Percentiles rank a stretch among this genome's conserved stretches.
Conservation (phyloP, 1,139 yeast genomes). For the Hyphopichia wangnamkhiaoensis region DNA sequence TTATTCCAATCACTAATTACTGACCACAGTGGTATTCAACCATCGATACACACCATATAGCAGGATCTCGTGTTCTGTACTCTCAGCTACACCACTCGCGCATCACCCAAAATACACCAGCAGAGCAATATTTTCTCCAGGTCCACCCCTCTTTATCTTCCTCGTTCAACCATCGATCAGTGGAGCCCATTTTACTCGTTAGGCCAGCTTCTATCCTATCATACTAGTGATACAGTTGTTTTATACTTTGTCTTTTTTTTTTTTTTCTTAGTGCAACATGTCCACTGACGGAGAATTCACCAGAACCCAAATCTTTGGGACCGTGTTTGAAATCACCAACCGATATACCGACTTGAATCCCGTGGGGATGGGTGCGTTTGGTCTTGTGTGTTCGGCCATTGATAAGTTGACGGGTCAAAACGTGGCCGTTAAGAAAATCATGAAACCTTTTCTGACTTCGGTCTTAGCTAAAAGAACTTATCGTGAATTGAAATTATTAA, state of each 20-base stretch:
- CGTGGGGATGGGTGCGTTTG: constrained; percentile 99
- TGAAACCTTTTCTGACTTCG: constrained; percentile 96
- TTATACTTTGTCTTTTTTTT: not conserved
- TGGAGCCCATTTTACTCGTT: too few species aligned
- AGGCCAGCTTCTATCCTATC: too few species aligned
- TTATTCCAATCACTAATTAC: too few species aligned
- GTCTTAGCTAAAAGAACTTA: constrained; percentile 95
- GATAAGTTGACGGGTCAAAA: constrained; percentile 89
- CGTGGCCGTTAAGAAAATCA: constrained; percentile 95
- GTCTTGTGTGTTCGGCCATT: constrained; percentile 93
- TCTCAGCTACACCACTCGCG: too few species aligned
- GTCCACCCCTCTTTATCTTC: too few species aligned
- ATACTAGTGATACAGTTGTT: not conserved
- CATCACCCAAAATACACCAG: too few species aligned
- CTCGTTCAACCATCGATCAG: too few species aligned
- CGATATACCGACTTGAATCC: constrained; percentile 92
- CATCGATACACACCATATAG: too few species aligned
- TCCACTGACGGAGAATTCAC: constrained; percentile 47
- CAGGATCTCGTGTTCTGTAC: too few species aligned
- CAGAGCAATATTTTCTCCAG: too few species aligned
- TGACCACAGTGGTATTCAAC: too few species aligned
- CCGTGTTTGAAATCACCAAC: constrained; percentile 90
- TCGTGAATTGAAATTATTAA: constrained; percentile 88
- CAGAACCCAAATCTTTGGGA: constrained; percentile 71
- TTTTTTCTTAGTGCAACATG: constrained; percentile 20